Conservation (phyloP, 1,284 basidiomycete species). For the Coriolopsis trogii region DNA sequence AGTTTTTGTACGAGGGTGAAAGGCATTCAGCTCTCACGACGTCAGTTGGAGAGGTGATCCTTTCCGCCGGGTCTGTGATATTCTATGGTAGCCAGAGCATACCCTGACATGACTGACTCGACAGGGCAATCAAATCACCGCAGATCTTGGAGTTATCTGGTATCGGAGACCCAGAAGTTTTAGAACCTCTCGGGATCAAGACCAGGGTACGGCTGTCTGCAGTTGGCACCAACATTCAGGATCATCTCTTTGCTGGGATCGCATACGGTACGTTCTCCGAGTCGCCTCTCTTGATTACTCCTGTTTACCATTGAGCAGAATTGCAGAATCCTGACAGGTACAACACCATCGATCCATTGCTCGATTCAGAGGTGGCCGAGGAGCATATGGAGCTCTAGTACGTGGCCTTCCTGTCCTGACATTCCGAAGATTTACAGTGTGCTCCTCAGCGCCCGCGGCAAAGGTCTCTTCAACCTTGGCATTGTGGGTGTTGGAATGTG, state of each 20-base stretch:
- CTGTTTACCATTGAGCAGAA: no score
- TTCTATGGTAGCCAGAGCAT: not conserved
- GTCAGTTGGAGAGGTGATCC: conserved; percentile 39
- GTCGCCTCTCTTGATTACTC: not conserved
- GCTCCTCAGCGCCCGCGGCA: conserved; percentile 21
- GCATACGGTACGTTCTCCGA: conserved; percentile 23
- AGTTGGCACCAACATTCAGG: conserved; percentile 39
- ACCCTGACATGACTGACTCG: no score
- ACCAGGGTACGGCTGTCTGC: conserved; percentile 39
- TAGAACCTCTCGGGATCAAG: conserved; percentile 35
- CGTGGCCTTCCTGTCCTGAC: no score
- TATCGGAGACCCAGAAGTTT: conserved; percentile 37
- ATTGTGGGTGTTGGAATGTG: conserved; percentile 26
- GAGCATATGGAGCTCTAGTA: conserved; percentile 34
- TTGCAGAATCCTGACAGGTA: conserved; percentile 14
- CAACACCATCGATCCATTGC: conserved; percentile 32
- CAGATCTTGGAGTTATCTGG: conserved; percentile 43
- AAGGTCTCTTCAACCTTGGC: conserved; percentile 31
- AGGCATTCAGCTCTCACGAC: conserved; percentile 27
- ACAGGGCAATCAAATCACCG: conserved; percentile 33
- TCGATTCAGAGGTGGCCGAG: conserved; percentile 24
- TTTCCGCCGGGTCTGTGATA: conserved; percentile 36
- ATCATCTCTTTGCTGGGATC: conserved; percentile 28
- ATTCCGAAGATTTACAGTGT: not conserved
- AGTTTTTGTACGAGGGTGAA: conserved; percentile 32